phyloP scores from a whole-genome alignment of 495 filamentous ascomycete species.

The Lichenothelia convexa region DNA sequence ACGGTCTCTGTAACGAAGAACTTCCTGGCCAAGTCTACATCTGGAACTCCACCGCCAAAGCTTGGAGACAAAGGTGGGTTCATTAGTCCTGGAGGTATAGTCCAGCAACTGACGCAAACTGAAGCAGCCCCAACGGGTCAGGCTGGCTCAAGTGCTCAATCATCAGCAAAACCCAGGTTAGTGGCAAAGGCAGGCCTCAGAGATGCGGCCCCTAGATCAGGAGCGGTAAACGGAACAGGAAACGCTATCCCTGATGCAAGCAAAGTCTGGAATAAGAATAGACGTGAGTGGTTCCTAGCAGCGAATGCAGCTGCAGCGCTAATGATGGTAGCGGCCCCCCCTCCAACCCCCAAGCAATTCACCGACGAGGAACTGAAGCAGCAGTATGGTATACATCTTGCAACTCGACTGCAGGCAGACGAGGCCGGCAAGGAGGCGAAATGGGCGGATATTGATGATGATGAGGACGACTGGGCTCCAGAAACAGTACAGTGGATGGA shows the following conservation, averaged over 20 bases:
- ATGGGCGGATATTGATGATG: conserved; percentile 98
- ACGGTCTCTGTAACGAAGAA: conserved; percentile 86
- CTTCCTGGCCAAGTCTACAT: conserved; percentile 46
- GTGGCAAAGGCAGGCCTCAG: conserved; percentile 47
- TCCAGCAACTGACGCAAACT: neutral
- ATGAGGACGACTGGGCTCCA: conserved; percentile 95
- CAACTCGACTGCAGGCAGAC: conserved; percentile 73
- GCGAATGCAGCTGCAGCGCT: conserved; percentile 1
- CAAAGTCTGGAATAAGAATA: conserved; percentile 95
- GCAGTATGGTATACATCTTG: conserved; percentile 91
- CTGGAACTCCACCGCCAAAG: conserved; percentile 14
- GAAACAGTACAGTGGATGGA: conserved; percentile 95
- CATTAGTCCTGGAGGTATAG: neutral
- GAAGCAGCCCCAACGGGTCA: neutral
- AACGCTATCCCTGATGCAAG: conserved; percentile 43
- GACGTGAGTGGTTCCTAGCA: conserved; percentile 45
- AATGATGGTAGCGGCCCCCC: conserved; percentile 42
- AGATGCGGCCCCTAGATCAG: conserved; percentile 31
- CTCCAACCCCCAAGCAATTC: conserved; percentile 72
- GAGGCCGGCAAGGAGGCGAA: conserved; percentile 65
- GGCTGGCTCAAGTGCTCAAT: conserved; percentile 15
- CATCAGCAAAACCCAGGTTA: conserved; percentile 36
- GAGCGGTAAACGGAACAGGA: conserved; percentile 27
- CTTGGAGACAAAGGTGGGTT: conserved; percentile 16
- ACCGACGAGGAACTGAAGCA: conserved; percentile 95